Conservation (phyloP, 163 green algal species). For the Scenedesmus sp. region DNA sequence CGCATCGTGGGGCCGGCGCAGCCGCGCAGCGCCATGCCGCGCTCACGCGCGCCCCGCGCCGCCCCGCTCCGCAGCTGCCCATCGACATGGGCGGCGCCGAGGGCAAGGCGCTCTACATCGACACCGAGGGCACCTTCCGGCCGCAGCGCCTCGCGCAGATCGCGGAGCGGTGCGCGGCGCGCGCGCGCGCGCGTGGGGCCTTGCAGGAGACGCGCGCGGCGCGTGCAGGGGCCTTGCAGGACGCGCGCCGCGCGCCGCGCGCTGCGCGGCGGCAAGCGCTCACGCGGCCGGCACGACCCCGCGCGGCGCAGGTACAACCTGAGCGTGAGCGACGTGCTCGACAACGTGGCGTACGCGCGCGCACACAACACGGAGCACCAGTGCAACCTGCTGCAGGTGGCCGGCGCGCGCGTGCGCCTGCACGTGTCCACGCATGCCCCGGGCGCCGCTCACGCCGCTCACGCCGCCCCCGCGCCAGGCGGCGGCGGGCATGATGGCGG, state of each 20-base stretch:
- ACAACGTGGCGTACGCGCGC: conserved; percentile 99
- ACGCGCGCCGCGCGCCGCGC: too few species aligned
- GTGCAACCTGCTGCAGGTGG: conserved; percentile 83
- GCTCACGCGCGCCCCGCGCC: too few species aligned
- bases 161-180: conserved; percentile 78
- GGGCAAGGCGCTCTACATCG: conserved; percentile 99
- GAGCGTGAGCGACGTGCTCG: conserved; percentile 91
- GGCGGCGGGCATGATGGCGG: conserved; percentile 92
- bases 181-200: too few species aligned
- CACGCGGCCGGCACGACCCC: too few species aligned
- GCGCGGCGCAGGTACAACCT: conserved; percentile 77
- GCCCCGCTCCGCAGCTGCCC: too few species aligned
- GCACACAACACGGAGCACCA: conserved; percentile 99
- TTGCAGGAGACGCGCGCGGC: too few species aligned
- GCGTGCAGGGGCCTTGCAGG: too few species aligned
- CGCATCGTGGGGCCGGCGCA: too few species aligned
- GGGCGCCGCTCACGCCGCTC: not conserved
- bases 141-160: conserved; percentile 94
- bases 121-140: conserved; percentile 98
- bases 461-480: conserved; percentile 3
- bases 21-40: too few species aligned
- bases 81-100: conserved; percentile 94
- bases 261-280: not conserved
- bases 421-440: not conserved
- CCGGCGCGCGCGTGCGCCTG: not conserved